Evolutionary conservation across 2,329 filamentous ascomycete species (phyloP).

Genomic region (Botrytis galanthina): DNA sequence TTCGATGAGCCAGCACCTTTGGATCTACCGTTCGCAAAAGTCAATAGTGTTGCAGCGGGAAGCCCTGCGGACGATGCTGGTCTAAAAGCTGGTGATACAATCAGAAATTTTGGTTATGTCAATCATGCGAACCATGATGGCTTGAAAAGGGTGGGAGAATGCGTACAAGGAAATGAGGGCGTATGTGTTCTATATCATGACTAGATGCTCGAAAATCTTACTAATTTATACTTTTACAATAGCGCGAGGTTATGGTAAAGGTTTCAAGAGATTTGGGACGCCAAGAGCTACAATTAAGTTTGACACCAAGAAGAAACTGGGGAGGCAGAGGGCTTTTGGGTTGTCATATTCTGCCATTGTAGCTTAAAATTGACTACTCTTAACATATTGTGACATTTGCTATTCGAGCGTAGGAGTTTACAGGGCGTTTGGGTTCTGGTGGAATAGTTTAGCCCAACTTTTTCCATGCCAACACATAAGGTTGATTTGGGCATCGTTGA

Average conservation of each 20-base stretch:
- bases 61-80: conserved; percentile 85
- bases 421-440: conserved; percentile 25
- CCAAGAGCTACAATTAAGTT: conserved; percentile 64
- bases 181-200: conserved; percentile 52
- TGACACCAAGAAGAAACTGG: conserved; percentile 80
- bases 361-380: conserved; percentile 34
- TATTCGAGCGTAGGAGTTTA: conserved; percentile 25
- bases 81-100: conserved; percentile 73
- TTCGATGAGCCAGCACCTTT: conserved; percentile 40
- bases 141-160: conserved; percentile 81
- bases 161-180: conserved; percentile 84
- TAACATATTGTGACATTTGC: not conserved
- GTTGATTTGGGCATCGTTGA: not conserved
- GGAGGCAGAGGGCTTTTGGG: conserved; percentile 86
- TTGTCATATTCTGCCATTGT: conserved; percentile 84
- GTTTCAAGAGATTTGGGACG: conserved; percentile 48
- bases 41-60: conserved; percentile 74
- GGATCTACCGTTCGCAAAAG: conserved; percentile 76
- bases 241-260: conserved; percentile 72
- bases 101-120: conserved; percentile 81
- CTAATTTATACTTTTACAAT: conserved; percentile 19
- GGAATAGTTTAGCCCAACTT: not conserved
- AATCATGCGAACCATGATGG: conserved; percentile 83
- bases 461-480: not conserved
- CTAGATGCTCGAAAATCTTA: not conserved